These are phyloP conservation scores for Wallemia ichthyophaga DNA, from an alignment of 1,284 basidiomycete genomes.

Conservation along the genomic window DNA sequence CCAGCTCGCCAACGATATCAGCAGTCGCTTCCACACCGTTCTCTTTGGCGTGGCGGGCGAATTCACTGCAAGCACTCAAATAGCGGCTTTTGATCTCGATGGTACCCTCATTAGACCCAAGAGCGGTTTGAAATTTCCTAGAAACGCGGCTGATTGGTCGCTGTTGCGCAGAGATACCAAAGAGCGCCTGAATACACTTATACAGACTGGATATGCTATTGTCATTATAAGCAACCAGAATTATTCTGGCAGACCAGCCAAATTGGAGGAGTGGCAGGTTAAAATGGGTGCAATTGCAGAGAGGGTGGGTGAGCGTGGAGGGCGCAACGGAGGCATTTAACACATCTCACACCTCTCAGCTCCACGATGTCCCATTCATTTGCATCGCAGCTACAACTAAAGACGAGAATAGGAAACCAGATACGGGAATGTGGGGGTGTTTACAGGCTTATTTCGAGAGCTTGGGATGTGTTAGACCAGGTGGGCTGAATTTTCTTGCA, in stretches of 20 bases:
- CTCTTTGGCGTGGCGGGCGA: not conserved
- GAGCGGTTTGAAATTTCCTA: constrained; percentile 21
- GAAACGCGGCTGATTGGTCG: constrained; percentile 26
- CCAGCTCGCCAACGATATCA: too few species aligned
- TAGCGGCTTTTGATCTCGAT: constrained; percentile 62
- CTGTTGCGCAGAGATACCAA: constrained; percentile 30
- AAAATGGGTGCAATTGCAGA: constrained; percentile 39
- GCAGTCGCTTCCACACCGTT: not conserved
- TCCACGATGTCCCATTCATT: constrained; percentile 42
- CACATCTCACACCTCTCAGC: constrained; percentile 16
- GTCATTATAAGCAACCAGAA: constrained; percentile 54
- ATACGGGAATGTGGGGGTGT: constrained; percentile 57
- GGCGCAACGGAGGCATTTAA: not conserved
- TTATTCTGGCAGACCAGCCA: constrained; percentile 16
- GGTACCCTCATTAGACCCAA: constrained; percentile 47
- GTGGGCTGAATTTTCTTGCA: too few species aligned
- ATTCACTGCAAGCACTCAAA: constrained; percentile 16
- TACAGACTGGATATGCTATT: constrained; percentile 33
- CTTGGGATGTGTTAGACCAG: constrained; percentile 15
- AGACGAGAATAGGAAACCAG: constrained; percentile 60
- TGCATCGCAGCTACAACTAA: constrained; percentile 43
- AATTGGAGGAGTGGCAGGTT: constrained; percentile 30
- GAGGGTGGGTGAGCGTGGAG: constrained; percentile 23
- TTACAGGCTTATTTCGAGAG: constrained; percentile 29
- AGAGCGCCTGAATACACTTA: constrained; percentile 27